phyloP scores from a whole-genome alignment of 441 rosid species.

The Capsella rubella region DNA sequence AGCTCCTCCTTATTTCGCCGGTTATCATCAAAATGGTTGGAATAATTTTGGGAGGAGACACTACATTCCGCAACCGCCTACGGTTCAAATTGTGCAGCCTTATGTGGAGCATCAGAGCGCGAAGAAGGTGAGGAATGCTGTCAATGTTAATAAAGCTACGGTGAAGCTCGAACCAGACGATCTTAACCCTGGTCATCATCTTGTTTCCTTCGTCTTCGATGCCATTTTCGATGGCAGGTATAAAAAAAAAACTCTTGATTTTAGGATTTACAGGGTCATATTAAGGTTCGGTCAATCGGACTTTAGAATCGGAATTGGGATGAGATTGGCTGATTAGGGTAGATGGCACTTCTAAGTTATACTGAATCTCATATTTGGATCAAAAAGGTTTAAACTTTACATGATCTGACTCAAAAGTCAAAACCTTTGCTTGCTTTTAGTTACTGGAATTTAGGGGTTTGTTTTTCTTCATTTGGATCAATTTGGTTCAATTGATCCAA shows the following conservation, averaged over 20 bases:
- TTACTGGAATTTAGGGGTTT: neutral
- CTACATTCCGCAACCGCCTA: constrained; percentile 9
- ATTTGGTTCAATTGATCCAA: neutral
- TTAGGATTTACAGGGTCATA: neutral
- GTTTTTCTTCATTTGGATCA: neutral
- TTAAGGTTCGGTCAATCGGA: neutral
- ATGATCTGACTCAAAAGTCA: constrained; percentile 19
- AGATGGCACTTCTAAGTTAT: neutral
- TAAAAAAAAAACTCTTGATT: neutral
- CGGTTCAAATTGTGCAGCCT: constrained; percentile 52
- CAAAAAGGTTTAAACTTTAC: constrained; percentile 25
- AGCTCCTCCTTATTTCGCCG: constrained; percentile 50
- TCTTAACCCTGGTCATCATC: constrained; percentile 64
- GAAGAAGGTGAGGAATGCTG: constrained; percentile 87
- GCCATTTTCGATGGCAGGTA: constrained; percentile 89
- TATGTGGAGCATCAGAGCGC: constrained; percentile 82
- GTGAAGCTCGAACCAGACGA: constrained; percentile 64
- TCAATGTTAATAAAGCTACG: constrained; percentile 78
- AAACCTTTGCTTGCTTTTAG: neutral
- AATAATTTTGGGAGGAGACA: neutral
- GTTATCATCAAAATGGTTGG: constrained; percentile 62
- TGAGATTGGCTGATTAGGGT: constrained; percentile 1
- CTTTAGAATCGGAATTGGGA: constrained; percentile 20
- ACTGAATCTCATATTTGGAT: neutral
- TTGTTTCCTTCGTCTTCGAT: constrained; percentile 90